These are phyloP conservation scores for Roridomyces roridus DNA, from an alignment of 768 basidiomycete genomes.

Conservation along the genomic window DNA sequence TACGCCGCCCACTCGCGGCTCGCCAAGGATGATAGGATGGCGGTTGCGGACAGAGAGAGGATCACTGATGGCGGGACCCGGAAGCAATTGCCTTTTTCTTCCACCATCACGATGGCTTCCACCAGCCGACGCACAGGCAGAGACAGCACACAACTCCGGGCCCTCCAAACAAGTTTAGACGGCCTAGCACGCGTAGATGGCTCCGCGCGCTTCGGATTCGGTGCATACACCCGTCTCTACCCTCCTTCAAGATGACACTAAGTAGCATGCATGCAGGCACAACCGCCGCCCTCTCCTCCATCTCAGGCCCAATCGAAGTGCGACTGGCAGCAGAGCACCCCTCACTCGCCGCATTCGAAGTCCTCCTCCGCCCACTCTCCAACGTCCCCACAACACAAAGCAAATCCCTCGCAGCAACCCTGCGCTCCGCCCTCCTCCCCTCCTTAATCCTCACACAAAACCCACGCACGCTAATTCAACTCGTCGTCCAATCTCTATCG, in stretches of 20 bases:
- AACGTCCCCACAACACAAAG: slow-evolving; percentile 73
- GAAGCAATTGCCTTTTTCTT: neutral
- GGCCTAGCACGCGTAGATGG: slow-evolving; percentile 76
- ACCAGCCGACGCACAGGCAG: slow-evolving; percentile 47
- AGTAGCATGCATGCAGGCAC: slow-evolving; percentile 30
- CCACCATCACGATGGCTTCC: slow-evolving; percentile 11
- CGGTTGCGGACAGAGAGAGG: no score
- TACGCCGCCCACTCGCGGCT: no score
- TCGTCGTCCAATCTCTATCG: slow-evolving; percentile 72
- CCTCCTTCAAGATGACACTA: no score
- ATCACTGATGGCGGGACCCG: neutral
- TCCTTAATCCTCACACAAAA: slow-evolving; percentile 68
- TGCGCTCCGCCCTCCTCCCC: slow-evolving; percentile 65
- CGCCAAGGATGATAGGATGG: no score
- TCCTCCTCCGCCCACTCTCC: slow-evolving; percentile 71
- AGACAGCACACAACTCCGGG: slow-evolving; percentile 38
- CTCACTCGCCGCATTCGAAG: slow-evolving; percentile 77
- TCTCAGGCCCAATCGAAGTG: slow-evolving; percentile 84
- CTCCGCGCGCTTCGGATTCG: slow-evolving; percentile 74
- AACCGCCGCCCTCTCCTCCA: slow-evolving; percentile 64
- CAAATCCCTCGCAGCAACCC: slow-evolving; percentile 58
- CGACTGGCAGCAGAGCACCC: slow-evolving; percentile 72
- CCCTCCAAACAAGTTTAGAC: slow-evolving; percentile 57
- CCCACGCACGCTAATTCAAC: slow-evolving; percentile 77
- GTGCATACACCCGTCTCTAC: slow-evolving; percentile 31